These are phyloP conservation scores for Gastrolobium bilobum DNA, from an alignment of 306 rosid genomes.

Conservation along the genomic window DNA sequence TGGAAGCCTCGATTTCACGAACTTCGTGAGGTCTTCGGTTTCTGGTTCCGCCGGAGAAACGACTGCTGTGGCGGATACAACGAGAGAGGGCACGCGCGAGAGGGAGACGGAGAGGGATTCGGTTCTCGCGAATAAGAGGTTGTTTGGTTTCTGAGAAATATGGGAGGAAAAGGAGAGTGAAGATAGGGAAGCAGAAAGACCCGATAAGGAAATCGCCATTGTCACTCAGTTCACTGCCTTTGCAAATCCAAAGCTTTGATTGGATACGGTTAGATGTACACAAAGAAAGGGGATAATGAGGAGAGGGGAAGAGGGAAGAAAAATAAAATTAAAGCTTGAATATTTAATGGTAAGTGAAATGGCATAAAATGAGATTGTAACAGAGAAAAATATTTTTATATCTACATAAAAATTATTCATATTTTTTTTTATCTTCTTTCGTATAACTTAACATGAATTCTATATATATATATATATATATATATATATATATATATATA, in stretches of 20 bases:
- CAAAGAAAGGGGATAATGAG: slow-evolving; percentile 45
- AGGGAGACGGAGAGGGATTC: slow-evolving; percentile 46
- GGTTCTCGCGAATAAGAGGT: slow-evolving; percentile 51
- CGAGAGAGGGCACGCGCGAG: slow-evolving; percentile 55
- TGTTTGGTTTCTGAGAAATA: slow-evolving; percentile 62
- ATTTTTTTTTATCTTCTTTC: too few species aligned
- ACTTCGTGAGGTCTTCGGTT: slow-evolving; percentile 67
- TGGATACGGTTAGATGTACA: neutral
- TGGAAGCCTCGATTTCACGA: slow-evolving; percentile 87
- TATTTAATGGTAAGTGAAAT: too few species aligned
- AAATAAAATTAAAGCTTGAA: too few species aligned
- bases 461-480: too few species aligned
- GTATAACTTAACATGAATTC: too few species aligned
- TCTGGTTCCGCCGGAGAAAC: slow-evolving; percentile 63
- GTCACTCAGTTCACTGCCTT: neutral
- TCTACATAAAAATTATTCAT: too few species aligned
- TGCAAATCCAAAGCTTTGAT: slow-evolving; percentile 10
- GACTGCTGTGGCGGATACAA: slow-evolving; percentile 64
- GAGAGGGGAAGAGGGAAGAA: too few species aligned
- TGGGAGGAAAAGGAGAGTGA: slow-evolving; percentile 90
- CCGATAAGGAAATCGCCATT: slow-evolving; percentile 72
- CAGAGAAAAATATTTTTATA: too few species aligned
- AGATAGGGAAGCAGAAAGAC: slow-evolving; percentile 68
- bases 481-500: too few species aligned
- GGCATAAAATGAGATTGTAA: too few species aligned